A percentile compares a stretch with the other conserved stretches of the same genome.
Conservation (phyloP, 352 stramenopile genomes). For the Globisporangium paddicum region DNA sequence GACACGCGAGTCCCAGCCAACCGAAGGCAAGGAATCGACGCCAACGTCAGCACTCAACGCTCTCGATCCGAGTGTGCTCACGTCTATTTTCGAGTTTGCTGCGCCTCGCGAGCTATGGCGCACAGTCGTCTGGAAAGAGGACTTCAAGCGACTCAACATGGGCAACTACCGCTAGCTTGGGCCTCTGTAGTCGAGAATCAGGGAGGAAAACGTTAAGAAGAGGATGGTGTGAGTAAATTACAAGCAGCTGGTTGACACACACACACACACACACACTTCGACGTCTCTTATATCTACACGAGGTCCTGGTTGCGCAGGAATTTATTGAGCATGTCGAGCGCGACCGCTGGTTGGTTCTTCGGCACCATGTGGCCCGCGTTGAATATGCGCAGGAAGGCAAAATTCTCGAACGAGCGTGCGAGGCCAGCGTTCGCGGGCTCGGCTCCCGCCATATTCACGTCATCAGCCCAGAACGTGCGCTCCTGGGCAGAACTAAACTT, state of each 20-base stretch:
- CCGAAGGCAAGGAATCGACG: background rate
- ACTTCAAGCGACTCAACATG: background rate
- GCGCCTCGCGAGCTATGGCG: background rate
- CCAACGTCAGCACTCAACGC: background rate
- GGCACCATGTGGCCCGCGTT: conserved; percentile 94
- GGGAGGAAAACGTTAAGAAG: no score
- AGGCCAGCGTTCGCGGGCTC: conserved; percentile 12
- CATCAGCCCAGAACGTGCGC: conserved; percentile 2
- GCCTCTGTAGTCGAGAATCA: no score
- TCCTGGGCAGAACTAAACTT: conserved; percentile 48
- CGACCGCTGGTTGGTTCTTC: conserved; percentile 85
- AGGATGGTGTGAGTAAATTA: no score
- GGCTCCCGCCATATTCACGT: background rate
- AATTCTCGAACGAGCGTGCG: conserved; percentile 41
- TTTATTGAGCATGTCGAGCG: conserved; percentile 90
- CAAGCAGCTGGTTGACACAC: no score
- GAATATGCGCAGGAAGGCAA: conserved; percentile 93
- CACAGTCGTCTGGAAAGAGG: background rate
- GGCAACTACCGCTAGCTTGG: no score
- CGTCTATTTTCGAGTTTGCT: background rate
- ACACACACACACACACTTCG: no score
- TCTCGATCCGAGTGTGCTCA: background rate
- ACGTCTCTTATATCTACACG: no score
- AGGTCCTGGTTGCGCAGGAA: conserved; percentile 49
- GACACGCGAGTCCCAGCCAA: background rate